phyloP scores from a whole-genome alignment of 768 basidiomycete species.

The Lactifluus hygrophoroides region DNA sequence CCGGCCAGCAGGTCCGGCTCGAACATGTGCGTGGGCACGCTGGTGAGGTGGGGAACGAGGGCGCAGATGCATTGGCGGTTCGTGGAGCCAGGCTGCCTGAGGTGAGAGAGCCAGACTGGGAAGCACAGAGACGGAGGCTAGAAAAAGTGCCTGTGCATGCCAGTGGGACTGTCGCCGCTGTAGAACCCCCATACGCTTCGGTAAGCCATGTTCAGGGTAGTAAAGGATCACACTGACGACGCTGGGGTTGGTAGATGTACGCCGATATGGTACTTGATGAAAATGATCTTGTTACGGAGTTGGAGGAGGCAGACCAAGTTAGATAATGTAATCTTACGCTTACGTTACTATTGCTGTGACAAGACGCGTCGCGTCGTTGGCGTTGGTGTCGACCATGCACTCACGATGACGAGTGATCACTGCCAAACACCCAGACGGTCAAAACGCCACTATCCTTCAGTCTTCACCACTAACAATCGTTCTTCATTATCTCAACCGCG shows the following conservation, averaged over 20 bases:
- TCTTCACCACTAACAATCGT: background rate
- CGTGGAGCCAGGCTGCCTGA: conserved; percentile 37
- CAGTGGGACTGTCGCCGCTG: background rate
- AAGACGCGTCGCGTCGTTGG: background rate
- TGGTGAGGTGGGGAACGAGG: conserved; percentile 78
- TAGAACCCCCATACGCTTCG: background rate
- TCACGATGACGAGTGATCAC: background rate
- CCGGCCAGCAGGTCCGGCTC: conserved; percentile 50
- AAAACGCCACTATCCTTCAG: conserved; percentile 16
- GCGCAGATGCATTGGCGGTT: conserved; percentile 70
- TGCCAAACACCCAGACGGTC: conserved; percentile 19
- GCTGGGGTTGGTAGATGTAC: conserved; percentile 9
- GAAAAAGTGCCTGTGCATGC: background rate
- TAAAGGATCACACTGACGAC: too few relatives aligned
- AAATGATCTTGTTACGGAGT: conserved; percentile 5
- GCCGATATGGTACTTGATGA: conserved; percentile 12
- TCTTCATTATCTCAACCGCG: background rate
- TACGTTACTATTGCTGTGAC: too few relatives aligned
- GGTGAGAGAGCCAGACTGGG: conserved; percentile 55
- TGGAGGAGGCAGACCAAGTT: background rate
- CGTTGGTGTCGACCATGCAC: too few relatives aligned
- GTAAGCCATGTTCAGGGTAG: background rate
- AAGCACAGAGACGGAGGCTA: conserved; percentile 13
- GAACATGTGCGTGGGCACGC: conserved; percentile 73
- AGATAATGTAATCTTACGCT: too few relatives aligned